These are phyloP conservation scores for Talaromyces pinophilus DNA, from an alignment of 2,329 filamentous ascomycete genomes.

Conservation along the genomic window DNA sequence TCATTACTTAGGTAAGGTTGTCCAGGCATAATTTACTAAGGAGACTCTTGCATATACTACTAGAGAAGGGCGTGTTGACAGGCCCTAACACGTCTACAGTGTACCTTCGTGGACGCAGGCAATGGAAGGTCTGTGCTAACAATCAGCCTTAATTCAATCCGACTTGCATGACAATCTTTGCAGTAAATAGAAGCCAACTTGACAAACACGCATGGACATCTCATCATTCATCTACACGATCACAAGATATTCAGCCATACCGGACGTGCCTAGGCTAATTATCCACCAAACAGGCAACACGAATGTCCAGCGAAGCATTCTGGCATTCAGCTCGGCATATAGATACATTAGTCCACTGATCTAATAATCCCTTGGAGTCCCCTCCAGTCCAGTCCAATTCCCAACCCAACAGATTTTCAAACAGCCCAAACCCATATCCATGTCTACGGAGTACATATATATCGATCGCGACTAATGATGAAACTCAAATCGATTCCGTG, in stretches of 20 bases:
- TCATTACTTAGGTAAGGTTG: neutral
- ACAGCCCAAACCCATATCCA: neutral
- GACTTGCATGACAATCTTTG: neutral
- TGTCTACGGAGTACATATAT: neutral
- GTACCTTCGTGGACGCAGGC: neutral
- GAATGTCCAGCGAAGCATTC: too few species aligned
- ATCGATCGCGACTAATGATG: neutral
- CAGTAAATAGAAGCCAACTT: neutral
- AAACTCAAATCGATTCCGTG: neutral
- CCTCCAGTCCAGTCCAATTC: neutral
- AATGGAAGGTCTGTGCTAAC: neutral
- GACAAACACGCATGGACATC: neutral
- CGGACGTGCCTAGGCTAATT: neutral
- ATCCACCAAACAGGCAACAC: constrained; percentile 2
- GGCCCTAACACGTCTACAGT: neutral
- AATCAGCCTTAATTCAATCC: neutral
- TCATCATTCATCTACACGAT: neutral
- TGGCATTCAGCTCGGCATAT: neutral
- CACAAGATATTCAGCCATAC: neutral
- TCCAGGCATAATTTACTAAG: neutral
- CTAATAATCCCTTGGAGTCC: neutral
- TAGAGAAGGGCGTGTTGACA: neutral
- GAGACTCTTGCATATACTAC: neutral
- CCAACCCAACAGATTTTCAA: neutral
- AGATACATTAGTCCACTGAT: neutral